A percentile compares a stretch with the other conserved stretches of the same genome.
phyloP scores from a whole-genome alignment of 2,329 filamentous ascomycete genomes.

The Talaromyces sp. region DNA sequence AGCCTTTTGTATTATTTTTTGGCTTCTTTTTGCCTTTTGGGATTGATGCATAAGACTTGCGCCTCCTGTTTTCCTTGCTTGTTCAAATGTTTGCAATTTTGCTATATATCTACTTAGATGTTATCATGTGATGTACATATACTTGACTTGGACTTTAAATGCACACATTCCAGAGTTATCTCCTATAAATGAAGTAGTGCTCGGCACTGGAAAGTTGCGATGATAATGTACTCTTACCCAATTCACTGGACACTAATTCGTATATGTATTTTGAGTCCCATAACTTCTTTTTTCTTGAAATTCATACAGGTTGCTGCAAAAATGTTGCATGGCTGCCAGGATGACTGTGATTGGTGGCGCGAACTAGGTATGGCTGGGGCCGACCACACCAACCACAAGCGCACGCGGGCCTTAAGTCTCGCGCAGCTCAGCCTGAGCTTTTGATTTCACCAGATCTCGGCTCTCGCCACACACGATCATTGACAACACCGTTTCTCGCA shows the following conservation, averaged over 20 bases:
- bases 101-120: not conserved
- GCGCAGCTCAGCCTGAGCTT: not conserved
- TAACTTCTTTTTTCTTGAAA: not conserved
- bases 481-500: not conserved
- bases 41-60: not conserved
- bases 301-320: too few relatives aligned
- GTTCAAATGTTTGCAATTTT: not conserved
- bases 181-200: not conserved
- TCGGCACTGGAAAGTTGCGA: not conserved
- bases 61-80: not conserved
- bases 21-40: not conserved
- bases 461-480: not conserved
- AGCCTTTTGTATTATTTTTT: not conserved
- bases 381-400: not conserved
- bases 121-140: not conserved
- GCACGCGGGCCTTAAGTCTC: not conserved
- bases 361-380: not conserved
- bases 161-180: not conserved
- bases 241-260: not conserved
- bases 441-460: not conserved
- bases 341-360: not conserved
- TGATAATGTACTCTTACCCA: not conserved
- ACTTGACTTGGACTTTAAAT: not conserved
- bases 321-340: conserved; percentile 12
- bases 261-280: not conserved